Percentiles rank a stretch among this genome's conserved stretches.
Evolutionary conservation across 202 grass and related monocot species (phyloP).

Genomic region (Setaria viridis): DNA sequence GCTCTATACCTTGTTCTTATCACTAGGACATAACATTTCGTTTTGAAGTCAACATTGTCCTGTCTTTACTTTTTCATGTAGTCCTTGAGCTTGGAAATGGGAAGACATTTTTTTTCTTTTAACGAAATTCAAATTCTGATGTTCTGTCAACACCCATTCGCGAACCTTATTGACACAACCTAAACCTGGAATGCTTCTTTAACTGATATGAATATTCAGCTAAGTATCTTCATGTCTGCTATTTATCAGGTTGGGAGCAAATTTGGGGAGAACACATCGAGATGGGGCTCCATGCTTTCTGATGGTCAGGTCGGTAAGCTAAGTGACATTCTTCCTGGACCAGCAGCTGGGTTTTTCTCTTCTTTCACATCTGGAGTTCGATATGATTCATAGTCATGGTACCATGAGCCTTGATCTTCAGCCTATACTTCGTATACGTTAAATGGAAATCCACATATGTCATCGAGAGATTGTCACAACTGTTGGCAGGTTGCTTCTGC

Average conservation of each 20-base stretch:
- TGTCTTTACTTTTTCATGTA: slow-evolving; percentile 15
- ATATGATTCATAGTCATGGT: slow-evolving; percentile 70
- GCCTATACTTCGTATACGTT: background rate
- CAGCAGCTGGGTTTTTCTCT: slow-evolving; percentile 92
- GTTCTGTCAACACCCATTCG: background rate
- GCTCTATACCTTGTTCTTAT: background rate
- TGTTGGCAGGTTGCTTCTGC: slow-evolving; percentile 22
- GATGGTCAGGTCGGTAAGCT: slow-evolving; percentile 91
- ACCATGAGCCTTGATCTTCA: slow-evolving; percentile 24
- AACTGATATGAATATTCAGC: slow-evolving; percentile 23
- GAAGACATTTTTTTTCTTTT: slow-evolving; percentile 20
- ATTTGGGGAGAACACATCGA: slow-evolving; percentile 98
- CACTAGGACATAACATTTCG: slow-evolving; percentile 9
- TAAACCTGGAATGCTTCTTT: background rate
- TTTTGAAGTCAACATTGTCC: background rate
- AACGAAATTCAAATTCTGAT: slow-evolving; percentile 3
- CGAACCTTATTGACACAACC: background rate
- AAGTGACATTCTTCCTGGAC: slow-evolving; percentile 94
- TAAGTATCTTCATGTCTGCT: slow-evolving; percentile 20
- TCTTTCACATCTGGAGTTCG: slow-evolving; percentile 83
- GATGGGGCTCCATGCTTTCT: slow-evolving; percentile 98
- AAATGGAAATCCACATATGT: slow-evolving; percentile 18
- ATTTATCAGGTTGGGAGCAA: slow-evolving; percentile 83
- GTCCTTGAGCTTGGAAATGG: slow-evolving; percentile 3
- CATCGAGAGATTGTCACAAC: background rate